Evolutionary conservation across 352 stramenopile genomes (phyloP), one percentile per base, ranked within the genome.

Genomic region (Globisporangium echinulatum): DNA sequence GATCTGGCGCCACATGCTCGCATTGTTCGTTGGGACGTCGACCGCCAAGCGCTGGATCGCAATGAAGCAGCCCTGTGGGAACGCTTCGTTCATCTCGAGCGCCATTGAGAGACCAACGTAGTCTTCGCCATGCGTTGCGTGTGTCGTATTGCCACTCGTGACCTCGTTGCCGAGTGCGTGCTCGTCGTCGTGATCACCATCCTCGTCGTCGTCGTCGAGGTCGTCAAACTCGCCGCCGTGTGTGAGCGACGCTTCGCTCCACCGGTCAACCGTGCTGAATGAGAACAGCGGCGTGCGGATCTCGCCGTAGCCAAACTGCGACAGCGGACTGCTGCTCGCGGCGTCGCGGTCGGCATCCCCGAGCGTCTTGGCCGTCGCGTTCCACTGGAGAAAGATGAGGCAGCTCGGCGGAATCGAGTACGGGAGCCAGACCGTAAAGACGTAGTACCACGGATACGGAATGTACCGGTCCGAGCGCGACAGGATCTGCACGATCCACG

Each of bases 341-440:
- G 39, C 40, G 17, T 50, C 46, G 0, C 40, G 19, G 17, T 86
- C 80, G 4, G 79, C 74, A 39, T 95, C 77, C 6, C 83, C 77
- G 25, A 95, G 61, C n/a, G 83, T 87, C 61, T 93, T 88, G 0
- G 85, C 80, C 3, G 85, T 92, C 14, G 83, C 80, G 61, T 94
- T 94, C 85, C 85, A 94, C 66, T 95, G 85, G 17, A 95, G 63
- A 62, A 93, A 95, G 55, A 95, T 92, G 25, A 95, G 63, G 57
- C 82, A 93, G 58, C 82, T 92, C 44, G 85, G 84, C 43, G 85
- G 85, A 59, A 95, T 95, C 25, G 82, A 92, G 47, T 77, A 87
- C 10, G 85, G 85, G 3, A 95, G 67, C 85, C 85, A 95, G 3
- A 95, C 84, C 2, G 82, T 92, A 59, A 91, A 93, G 65, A 95